Evolutionary conservation across 108 stramenopile species (phyloP).

Genomic region (Cylindrotheca fusiformis): DNA sequence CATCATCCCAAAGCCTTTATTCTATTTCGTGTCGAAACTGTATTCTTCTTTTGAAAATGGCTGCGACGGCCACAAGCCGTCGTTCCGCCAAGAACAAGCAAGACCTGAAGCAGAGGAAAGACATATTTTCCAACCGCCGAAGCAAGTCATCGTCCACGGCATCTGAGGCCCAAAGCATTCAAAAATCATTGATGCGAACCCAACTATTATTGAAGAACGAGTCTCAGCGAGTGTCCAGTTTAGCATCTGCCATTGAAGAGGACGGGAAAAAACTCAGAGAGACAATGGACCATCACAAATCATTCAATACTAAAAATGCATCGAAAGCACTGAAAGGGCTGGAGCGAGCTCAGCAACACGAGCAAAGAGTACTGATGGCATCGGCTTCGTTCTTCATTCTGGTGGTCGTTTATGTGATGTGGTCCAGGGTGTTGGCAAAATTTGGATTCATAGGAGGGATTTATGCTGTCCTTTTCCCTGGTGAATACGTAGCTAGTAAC

Average conservation of each 20-base stretch:
- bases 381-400: constrained; percentile 45
- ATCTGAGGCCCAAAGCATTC: constrained; percentile 54
- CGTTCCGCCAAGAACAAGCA: neutral
- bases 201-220: constrained; percentile 51
- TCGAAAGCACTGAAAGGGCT: constrained; percentile 39
- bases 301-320: constrained; percentile 42
- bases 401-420: constrained; percentile 51
- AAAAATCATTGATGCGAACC: constrained; percentile 49
- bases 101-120: constrained; percentile 4
- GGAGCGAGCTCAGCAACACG: constrained; percentile 47
- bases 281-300: constrained; percentile 45
- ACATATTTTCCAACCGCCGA: constrained; percentile 14
- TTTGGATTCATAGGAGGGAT: constrained; percentile 23
- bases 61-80: neutral
- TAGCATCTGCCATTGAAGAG: constrained; percentile 47
- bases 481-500: too few relatives aligned
- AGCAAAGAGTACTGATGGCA: constrained; percentile 42
- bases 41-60: too few relatives aligned
- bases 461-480: neutral
- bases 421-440: constrained; percentile 47
- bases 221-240: constrained; percentile 49
- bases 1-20: neutral
- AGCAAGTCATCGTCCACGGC: constrained; percentile 31
- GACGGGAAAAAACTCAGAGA: constrained; percentile 45
- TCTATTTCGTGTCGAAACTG: too few relatives aligned